These are phyloP conservation scores for Boechera divaricarpa DNA, from an alignment of 345 rosid genomes.

Conservation along the genomic window DNA sequence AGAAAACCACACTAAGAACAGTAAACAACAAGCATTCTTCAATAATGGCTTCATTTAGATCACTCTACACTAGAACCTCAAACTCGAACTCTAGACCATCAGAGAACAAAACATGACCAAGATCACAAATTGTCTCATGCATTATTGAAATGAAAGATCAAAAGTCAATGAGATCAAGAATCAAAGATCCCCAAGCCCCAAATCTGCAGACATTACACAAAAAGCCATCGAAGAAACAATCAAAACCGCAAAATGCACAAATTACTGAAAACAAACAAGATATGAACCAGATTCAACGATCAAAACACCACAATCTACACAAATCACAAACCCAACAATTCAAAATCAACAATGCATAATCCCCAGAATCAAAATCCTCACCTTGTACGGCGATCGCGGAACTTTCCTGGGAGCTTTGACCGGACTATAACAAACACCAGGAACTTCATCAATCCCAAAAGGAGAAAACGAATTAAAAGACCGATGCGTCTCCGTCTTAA, in stretches of 20 bases:
- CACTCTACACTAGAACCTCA: conserved; percentile 19
- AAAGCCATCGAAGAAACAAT: neutral
- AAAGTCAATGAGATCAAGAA: conserved; percentile 19
- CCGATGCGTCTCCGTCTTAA: conserved; percentile 77
- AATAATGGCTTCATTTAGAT: conserved; percentile 7
- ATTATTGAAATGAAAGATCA: neutral
- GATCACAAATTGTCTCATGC: conserved; percentile 26
- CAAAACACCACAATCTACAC: neutral
- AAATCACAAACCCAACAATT: neutral
- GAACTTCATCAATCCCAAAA: conserved; percentile 63
- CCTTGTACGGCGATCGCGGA: conserved; percentile 93
- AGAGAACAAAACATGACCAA: conserved; percentile 23
- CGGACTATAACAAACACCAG: conserved; percentile 65
- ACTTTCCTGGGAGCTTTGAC: conserved; percentile 91
- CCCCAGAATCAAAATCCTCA: conserved; percentile 31
- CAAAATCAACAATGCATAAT: neutral
- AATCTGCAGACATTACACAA: conserved; percentile 35
- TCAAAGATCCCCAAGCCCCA: neutral
- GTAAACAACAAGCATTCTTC: conserved; percentile 5
- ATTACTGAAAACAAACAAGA: conserved; percentile 1
- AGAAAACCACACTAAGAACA: neutral
- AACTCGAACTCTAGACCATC: conserved; percentile 23
- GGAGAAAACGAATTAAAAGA: conserved; percentile 71
- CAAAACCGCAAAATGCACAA: conserved; percentile 8
- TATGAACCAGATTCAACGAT: conserved; percentile 28